These are phyloP conservation scores for Fusarium papillatum DNA, from an alignment of 2,329 filamentous ascomycete genomes.

Conservation along the genomic window DNA sequence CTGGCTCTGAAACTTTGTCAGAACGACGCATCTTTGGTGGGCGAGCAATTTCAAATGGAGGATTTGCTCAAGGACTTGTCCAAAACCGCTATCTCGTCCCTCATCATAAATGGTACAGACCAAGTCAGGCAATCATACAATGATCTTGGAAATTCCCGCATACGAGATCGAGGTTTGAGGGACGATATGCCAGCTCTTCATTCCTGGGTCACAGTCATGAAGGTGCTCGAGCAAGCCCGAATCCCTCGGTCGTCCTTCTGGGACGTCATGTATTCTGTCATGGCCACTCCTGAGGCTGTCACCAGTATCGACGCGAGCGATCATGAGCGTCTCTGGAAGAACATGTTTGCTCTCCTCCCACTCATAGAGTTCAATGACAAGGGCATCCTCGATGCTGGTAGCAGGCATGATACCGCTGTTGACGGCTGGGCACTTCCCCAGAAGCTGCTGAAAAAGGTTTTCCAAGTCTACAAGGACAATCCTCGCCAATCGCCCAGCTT, in stretches of 20 bases:
- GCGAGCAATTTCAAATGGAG: slow-evolving; percentile 61
- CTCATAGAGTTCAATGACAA: slow-evolving; percentile 70
- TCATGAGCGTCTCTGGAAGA: slow-evolving; percentile 71
- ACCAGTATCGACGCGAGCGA: slow-evolving; percentile 57
- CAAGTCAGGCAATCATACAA: slow-evolving; percentile 61
- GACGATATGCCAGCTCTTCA: slow-evolving; percentile 59
- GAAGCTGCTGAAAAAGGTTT: slow-evolving; percentile 67
- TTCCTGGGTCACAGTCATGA: slow-evolving; percentile 72
- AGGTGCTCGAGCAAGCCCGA: slow-evolving; percentile 62
- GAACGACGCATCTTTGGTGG: slow-evolving; percentile 46
- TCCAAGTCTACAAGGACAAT: slow-evolving; percentile 70
- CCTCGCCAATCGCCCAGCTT: slow-evolving; percentile 70
- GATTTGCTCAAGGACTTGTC: slow-evolving; percentile 60
- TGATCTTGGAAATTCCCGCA: slow-evolving; percentile 58
- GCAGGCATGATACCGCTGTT: slow-evolving; percentile 42
- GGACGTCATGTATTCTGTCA: slow-evolving; percentile 65
- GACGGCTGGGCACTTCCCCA: slow-evolving; percentile 75
- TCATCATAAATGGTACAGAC: slow-evolving; percentile 59
- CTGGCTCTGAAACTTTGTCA: slow-evolving; percentile 59
- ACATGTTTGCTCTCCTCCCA: slow-evolving; percentile 72
- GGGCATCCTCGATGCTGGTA: slow-evolving; percentile 60
- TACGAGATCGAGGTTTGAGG: slow-evolving; percentile 66
- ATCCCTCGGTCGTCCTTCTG: slow-evolving; percentile 71
- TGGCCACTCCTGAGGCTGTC: slow-evolving; percentile 52
- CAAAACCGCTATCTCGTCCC: slow-evolving; percentile 51